These are phyloP conservation scores for Pseudogymnoascus sp. DNA, from an alignment of 2,329 filamentous ascomycete species.

Conservation along the genomic window DNA sequence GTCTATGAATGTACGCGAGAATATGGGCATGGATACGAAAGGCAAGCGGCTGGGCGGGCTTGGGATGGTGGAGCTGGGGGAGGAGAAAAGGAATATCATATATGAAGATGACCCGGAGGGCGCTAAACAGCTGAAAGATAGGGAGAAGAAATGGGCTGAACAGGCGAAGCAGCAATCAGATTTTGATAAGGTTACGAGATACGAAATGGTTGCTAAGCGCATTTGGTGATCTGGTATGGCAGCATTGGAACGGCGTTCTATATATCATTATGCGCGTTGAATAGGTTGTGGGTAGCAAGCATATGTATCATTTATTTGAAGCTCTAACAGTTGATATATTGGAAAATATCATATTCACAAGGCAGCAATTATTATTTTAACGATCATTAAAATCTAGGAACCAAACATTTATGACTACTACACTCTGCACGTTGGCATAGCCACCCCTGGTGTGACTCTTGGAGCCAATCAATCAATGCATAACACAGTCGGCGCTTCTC, in stretches of 20 bases:
- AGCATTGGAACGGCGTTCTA: constrained; percentile 6
- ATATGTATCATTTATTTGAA: not conserved
- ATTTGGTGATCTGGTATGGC: constrained; percentile 62
- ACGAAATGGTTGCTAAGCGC: constrained; percentile 92
- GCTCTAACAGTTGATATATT: not conserved
- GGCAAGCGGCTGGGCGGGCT: constrained; percentile 72
- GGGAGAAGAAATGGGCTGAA: constrained; percentile 53
- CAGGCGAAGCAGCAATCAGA: constrained; percentile 49
- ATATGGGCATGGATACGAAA: constrained; percentile 54
- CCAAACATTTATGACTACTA: not conserved
- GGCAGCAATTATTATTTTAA: not conserved
- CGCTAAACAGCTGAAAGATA: constrained; percentile 50
- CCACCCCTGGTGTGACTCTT: not conserved
- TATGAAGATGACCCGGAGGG: constrained; percentile 77
- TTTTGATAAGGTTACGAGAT: constrained; percentile 63
- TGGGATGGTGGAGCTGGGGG: constrained; percentile 78
- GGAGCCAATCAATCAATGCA: not conserved
- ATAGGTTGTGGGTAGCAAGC: not conserved
- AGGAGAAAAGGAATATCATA: constrained; percentile 77
- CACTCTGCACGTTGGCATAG: not conserved
- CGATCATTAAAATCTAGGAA: not conserved
- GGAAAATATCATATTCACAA: not conserved
- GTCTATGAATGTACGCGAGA: constrained; percentile 62
- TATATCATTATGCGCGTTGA: not conserved
- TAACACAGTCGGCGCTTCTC: not conserved